phyloP scores from a whole-genome alignment of 768 basidiomycete species.

The Kwoniella sp. region DNA sequence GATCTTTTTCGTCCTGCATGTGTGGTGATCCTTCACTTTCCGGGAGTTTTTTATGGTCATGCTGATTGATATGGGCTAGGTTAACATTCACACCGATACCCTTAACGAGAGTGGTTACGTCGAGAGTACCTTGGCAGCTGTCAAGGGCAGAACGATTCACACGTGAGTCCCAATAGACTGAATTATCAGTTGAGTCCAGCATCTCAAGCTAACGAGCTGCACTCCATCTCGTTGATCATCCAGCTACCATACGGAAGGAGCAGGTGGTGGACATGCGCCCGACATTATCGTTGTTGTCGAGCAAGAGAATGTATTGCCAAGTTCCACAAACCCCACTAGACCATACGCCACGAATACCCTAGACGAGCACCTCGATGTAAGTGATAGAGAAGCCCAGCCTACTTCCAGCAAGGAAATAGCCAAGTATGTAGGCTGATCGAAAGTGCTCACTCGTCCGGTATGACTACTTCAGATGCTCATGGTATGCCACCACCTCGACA shows the following conservation, averaged over 20 bases:
- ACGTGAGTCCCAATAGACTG: too few relatives aligned
- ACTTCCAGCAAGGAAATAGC: too few relatives aligned
- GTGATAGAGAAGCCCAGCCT: too few relatives aligned
- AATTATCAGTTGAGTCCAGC: too few relatives aligned
- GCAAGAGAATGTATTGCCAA: constrained; percentile 82
- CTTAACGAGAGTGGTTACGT: constrained; percentile 97
- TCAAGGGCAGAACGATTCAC: constrained; percentile 88
- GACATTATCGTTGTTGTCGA: constrained; percentile 98
- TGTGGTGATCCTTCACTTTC: background rate
- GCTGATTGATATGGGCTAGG: constrained; percentile 54
- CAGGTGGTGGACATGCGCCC: constrained; percentile 94
- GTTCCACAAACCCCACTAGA: constrained; percentile 94
- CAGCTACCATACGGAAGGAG: constrained; percentile 89
- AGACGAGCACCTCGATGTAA: constrained; percentile 93
- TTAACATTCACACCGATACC: constrained; percentile 96
- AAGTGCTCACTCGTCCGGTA: too few relatives aligned
- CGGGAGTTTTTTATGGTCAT: too few relatives aligned
- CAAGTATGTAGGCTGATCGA: too few relatives aligned
- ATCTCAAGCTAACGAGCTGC: too few relatives aligned
- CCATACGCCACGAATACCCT: constrained; percentile 89
- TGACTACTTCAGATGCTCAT: constrained; percentile 78
- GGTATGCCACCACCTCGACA: constrained; percentile 98
- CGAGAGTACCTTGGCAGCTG: constrained; percentile 88
- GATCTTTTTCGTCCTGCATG: background rate
- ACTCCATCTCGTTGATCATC: background rate